Conservation (phyloP, 257 asterid species). For the Fraxinus americana region DNA sequence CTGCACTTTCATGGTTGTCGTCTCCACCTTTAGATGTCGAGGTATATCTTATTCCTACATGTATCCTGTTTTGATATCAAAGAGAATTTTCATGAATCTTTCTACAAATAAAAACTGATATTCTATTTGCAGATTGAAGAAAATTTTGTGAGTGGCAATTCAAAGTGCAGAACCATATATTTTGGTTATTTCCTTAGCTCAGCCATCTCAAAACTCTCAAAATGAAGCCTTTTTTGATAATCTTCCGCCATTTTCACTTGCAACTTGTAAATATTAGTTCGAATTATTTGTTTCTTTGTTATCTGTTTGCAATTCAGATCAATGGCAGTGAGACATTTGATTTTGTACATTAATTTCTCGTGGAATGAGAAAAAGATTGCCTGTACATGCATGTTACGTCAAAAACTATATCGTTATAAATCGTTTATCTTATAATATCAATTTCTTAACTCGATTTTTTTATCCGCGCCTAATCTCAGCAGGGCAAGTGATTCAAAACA, state of each 20-base stretch:
- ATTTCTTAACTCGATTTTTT: too few species aligned
- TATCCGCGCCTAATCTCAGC: too few species aligned
- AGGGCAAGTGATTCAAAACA: too few species aligned
- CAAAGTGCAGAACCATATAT: conserved; percentile 64
- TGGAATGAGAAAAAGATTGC: background rate
- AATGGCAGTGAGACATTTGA: background rate
- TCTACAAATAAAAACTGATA: background rate
- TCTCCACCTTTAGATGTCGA: conserved; percentile 74
- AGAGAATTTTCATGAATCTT: background rate
- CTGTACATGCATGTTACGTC: too few species aligned
- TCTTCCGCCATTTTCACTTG: background rate
- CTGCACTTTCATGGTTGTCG: conserved; percentile 74
- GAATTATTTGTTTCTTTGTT: background rate
- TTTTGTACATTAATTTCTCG: background rate
- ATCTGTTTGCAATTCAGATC: background rate
- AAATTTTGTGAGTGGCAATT: conserved; percentile 45
- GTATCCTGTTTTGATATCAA: background rate
- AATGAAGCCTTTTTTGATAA: background rate
- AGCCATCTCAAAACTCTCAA: background rate
- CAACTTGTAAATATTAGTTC: background rate
- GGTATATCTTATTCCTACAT: conserved; percentile 34
- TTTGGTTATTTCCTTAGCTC: conserved; percentile 43
- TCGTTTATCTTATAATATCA: background rate
- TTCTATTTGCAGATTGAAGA: conserved; percentile 62
- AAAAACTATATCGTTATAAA: too few species aligned